phyloP scores from a whole-genome alignment of 176 grass and related monocot species.

The Oropetium thomaeum region DNA sequence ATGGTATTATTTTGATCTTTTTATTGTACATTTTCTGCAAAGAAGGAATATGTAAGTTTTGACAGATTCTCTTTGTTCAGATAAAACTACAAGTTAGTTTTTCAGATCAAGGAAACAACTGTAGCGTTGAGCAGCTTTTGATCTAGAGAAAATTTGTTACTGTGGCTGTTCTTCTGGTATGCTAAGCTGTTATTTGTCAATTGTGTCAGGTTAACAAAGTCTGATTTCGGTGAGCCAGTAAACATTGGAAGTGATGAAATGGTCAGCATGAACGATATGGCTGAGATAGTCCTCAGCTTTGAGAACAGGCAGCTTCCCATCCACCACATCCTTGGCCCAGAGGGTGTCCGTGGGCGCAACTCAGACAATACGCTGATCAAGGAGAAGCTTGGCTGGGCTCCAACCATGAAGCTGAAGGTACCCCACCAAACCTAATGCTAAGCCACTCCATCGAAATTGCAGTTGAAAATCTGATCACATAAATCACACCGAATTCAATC shows the following conservation, averaged over 20 bases:
- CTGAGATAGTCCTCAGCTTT: constrained; percentile 78
- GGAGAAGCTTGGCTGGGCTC: constrained; percentile 91
- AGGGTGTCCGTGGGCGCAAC: constrained; percentile 79
- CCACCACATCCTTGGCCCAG: constrained; percentile 84
- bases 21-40: neutral
- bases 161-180: neutral
- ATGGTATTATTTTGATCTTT: neutral
- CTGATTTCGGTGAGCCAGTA: constrained; percentile 70
- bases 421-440: neutral
- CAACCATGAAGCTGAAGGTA: constrained; percentile 88
- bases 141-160: neutral
- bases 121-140: neutral
- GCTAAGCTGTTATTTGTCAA: constrained; percentile 9
- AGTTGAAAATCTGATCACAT: neutral
- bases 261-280: constrained; percentile 97
- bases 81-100: neutral
- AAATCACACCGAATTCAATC: constrained; percentile 10
- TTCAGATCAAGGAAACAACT: neutral
- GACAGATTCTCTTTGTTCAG: neutral
- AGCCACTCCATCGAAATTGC: neutral
- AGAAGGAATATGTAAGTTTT: neutral
- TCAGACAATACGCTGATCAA: constrained; percentile 89
- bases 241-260: constrained; percentile 91
- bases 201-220: constrained; percentile 68
- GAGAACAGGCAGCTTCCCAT: constrained; percentile 72